phyloP scores from a whole-genome alignment of 306 rosid species.

The Oemleria cerasiformis region DNA sequence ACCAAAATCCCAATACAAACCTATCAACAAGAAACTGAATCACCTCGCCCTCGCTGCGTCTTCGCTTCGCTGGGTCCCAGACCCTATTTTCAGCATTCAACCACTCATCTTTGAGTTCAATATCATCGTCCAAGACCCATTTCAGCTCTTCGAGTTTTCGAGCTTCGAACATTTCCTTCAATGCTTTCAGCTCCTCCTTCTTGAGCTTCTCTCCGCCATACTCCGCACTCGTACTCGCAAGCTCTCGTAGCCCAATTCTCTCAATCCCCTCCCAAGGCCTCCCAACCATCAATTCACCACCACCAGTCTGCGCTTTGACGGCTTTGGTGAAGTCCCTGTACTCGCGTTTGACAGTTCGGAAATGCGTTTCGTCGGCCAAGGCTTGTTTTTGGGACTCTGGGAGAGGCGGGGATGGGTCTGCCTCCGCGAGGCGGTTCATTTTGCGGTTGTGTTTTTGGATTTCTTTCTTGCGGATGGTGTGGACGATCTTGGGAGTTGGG shows the following conservation, averaged over 20 bases:
- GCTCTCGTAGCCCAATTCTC: constrained; percentile 47
- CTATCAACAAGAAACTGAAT: constrained; percentile 79
- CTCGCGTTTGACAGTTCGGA: constrained; percentile 52
- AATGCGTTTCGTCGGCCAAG: constrained; percentile 47
- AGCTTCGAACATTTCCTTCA: constrained; percentile 61
- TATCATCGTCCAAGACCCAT: constrained; percentile 75
- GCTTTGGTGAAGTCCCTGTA: constrained; percentile 51
- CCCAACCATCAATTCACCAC: constrained; percentile 39
- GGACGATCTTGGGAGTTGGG: constrained; percentile 76
- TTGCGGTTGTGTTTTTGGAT: constrained; percentile 76
- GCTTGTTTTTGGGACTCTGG: constrained; percentile 42
- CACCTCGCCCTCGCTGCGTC: constrained; percentile 61
- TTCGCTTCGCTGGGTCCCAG: constrained; percentile 28
- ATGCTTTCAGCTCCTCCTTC: constrained; percentile 60
- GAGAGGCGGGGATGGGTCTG: constrained; percentile 35
- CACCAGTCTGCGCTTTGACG: constrained; percentile 27
- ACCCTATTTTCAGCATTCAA: constrained; percentile 31
- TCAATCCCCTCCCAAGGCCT: constrained; percentile 73
- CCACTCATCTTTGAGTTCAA: constrained; percentile 53
- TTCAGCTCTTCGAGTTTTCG: constrained; percentile 56
- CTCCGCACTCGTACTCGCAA: constrained; percentile 26
- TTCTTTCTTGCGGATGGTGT: constrained; percentile 76
- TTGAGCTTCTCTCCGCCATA: constrained; percentile 46
- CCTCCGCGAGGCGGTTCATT: constrained; percentile 33
- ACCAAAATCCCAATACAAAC: constrained; percentile 40